Evolutionary conservation across 2,329 filamentous ascomycete species (phyloP), one percentile per base, ranked within the genome.

Genomic region (Knoxdaviesia capensis): DNA sequence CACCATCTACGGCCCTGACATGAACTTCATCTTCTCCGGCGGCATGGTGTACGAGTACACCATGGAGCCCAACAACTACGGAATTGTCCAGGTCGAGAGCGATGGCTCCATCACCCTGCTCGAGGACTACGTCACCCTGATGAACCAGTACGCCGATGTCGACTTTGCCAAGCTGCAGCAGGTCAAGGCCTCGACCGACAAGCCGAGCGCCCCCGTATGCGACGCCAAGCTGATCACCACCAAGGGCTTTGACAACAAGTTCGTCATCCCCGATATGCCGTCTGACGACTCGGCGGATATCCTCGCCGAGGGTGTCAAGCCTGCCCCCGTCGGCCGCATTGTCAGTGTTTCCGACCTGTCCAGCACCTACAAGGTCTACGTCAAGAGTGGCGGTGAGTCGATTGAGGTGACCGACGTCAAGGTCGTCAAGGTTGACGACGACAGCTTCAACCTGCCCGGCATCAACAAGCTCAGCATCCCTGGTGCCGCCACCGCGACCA

Each of bases 41-140:
- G 82, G 81, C 48, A 66, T 90, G 38, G 80, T 88, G 38, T 90
- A 88, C 63, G 80, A 90, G 59, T 88, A 73, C 58, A 76, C 74
- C 1, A 69, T 86, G 58, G 83, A 87, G 55, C 59, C 62, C 36
- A 77, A 79, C 55, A 62, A 74, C 54, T 79, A 66, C 46, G 75
- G 75, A 41, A 66, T 87, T 6, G 77, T 83, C 47, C 53, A 69
- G 48, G 59, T 83, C 51, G 69, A 70, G 50, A 59, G 56, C 44
- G 70, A 77, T 50, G 66, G 65, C 48, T 69, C 65, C 11, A 66
- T 74, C 43, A 62, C 65, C 39, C 63, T 85, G 37, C 64, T 74
- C 34, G 49, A 59, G 28, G 81, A 87, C 57, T 87, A 68, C 60
- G 71, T 80, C 55, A 78, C 81, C 48, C 74, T 96, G 46, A 74